Conservation (phyloP, 495 filamentous ascomycete species). For the Podospora didyma region DNA sequence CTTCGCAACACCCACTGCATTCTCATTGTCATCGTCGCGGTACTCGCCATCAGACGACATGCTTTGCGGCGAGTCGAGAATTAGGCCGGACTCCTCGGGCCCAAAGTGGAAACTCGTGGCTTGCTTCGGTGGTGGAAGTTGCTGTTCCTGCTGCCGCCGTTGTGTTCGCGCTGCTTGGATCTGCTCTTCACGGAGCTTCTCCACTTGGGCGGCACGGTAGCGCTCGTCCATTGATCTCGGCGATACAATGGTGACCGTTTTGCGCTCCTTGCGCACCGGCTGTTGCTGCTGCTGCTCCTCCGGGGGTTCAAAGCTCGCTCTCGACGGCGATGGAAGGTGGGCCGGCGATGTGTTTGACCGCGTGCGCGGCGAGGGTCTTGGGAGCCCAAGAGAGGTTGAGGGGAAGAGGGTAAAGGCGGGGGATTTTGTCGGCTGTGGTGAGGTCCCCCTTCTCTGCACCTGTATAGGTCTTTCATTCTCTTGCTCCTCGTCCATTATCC, state of each 20-base stretch:
- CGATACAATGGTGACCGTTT: conserved; percentile 27
- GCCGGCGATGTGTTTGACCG: conserved; percentile 60
- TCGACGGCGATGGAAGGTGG: conserved; percentile 39
- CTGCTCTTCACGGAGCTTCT: conserved; percentile 25
- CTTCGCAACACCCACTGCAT: background rate
- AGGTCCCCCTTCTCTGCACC: conserved; percentile 49
- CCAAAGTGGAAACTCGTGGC: conserved; percentile 30
- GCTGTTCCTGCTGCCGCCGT: conserved; percentile 17
- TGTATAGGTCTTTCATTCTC: conserved; percentile 22
- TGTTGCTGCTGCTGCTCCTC: background rate
- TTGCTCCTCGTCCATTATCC: conserved; percentile 30
- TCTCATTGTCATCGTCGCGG: conserved; percentile 14
- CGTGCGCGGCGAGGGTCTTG: conserved; percentile 35
- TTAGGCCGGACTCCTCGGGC: conserved; percentile 40
- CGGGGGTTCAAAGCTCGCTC: conserved; percentile 24
- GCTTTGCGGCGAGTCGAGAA: conserved; percentile 45
- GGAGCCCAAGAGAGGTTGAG: conserved; percentile 34
- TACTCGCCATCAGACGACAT: background rate
- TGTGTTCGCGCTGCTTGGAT: conserved; percentile 22
- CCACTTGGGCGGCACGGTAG: conserved; percentile 19
- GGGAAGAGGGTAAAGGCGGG: conserved; percentile 66
- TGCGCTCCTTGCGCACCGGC: conserved; percentile 17
- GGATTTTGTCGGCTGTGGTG: conserved; percentile 54
- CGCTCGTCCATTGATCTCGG: conserved; percentile 28
- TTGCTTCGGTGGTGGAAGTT: background rate